These are phyloP conservation scores for Aspergillus mulundensis DNA, from an alignment of 495 filamentous ascomycete species.

Conservation along the genomic window DNA sequence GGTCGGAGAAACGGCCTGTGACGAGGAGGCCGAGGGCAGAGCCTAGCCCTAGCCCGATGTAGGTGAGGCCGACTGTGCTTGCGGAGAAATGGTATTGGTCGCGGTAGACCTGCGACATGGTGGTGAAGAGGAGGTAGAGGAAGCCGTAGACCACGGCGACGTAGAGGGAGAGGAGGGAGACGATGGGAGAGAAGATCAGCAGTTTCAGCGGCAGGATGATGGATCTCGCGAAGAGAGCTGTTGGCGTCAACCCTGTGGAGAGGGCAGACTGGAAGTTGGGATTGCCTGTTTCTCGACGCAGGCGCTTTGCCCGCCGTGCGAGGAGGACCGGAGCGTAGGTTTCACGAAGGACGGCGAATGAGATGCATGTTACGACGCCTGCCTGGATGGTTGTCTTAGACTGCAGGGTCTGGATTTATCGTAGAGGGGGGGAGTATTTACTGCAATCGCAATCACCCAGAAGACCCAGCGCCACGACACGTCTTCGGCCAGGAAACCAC, in stretches of 20 bases:
- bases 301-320: slow-evolving; percentile 3
- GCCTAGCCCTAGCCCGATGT: slow-evolving; percentile 49
- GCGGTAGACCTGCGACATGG: slow-evolving; percentile 60
- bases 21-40: background rate
- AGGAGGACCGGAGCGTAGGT: slow-evolving; percentile 3
- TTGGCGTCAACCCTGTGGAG: slow-evolving; percentile 13
- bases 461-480: no score
- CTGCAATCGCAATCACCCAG: no score
- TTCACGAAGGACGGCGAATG: background rate
- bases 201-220: slow-evolving; percentile 42
- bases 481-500: no score
- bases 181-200: slow-evolving; percentile 34
- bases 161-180: slow-evolving; percentile 17
- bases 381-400: no score
- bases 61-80: slow-evolving; percentile 55
- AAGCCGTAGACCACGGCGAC: slow-evolving; percentile 61
- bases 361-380: background rate
- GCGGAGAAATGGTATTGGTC: slow-evolving; percentile 51
- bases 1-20: background rate
- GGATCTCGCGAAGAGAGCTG: slow-evolving; percentile 19
- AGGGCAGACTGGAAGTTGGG: slow-evolving; percentile 27
- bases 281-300: slow-evolving; percentile 55
- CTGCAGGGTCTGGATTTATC: no score
- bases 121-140: slow-evolving; percentile 64
- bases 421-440: no score